A percentile compares a stretch with the other conserved stretches of the same genome.
Evolutionary conservation across 176 grass and related monocot genomes (phyloP).

Genomic region (Cocos nucifera): DNA sequence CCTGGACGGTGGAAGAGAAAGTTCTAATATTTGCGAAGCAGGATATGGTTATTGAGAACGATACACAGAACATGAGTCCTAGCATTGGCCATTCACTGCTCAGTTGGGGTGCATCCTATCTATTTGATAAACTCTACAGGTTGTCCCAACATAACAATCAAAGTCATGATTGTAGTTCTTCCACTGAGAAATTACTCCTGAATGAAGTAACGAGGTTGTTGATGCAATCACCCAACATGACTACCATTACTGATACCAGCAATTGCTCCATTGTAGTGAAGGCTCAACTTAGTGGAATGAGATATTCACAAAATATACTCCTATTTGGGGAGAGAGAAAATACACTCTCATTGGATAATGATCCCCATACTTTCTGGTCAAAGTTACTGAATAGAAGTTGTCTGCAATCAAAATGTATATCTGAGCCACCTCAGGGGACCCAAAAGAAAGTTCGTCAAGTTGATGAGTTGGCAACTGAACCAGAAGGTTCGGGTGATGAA

Average conservation of each 20-base stretch:
- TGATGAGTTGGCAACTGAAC: constrained; percentile 28
- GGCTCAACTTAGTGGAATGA: constrained; percentile 43
- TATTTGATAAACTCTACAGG: constrained; percentile 49
- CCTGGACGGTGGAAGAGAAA: constrained; percentile 82
- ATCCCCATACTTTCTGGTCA: constrained; percentile 66
- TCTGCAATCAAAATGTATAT: constrained; percentile 56
- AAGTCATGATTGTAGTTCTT: constrained; percentile 21
- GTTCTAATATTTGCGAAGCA: constrained; percentile 70
- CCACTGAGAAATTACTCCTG: constrained; percentile 30
- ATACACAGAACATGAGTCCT: constrained; percentile 48
- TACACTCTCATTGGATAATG: constrained; percentile 45
- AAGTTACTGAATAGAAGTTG: constrained; percentile 54
- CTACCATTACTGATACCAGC: constrained; percentile 17
- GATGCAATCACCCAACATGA: constrained; percentile 25
- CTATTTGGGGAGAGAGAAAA: constrained; percentile 63
- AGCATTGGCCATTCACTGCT: constrained; percentile 64
- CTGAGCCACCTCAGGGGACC: constrained; percentile 53
- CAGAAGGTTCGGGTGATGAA: constrained; percentile 40
- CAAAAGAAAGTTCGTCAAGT: constrained; percentile 55
- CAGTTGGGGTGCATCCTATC: constrained; percentile 72
- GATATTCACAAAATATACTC: constrained; percentile 49
- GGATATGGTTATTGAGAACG: constrained; percentile 49
- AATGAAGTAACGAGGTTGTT: constrained; percentile 32
- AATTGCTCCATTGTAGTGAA: constrained; percentile 27
- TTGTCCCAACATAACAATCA: constrained; percentile 30